phyloP scores from a whole-genome alignment of 2,329 filamentous ascomycete species.

The Apiospora hydei region DNA sequence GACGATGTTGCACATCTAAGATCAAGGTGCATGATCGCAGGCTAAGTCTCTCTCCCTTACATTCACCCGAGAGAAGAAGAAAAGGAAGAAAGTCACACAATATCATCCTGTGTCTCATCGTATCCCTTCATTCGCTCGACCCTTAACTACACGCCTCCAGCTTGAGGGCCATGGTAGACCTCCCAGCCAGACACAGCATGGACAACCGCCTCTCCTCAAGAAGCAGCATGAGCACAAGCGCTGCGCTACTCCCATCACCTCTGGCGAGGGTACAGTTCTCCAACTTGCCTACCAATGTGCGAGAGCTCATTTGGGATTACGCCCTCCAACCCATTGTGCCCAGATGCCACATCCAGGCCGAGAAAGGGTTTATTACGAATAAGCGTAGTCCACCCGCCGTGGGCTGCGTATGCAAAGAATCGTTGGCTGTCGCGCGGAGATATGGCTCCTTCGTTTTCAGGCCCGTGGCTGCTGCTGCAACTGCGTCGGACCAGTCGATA shows the following conservation, averaged over 20 bases:
- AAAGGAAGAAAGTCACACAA: background rate
- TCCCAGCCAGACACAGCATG: background rate
- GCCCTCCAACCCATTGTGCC: background rate
- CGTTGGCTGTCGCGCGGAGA: background rate
- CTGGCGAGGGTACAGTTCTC: background rate
- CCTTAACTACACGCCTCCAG: background rate
- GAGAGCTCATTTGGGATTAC: conserved; percentile 21
- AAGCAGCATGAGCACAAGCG: background rate
- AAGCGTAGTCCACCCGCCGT: background rate
- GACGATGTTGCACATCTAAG: background rate
- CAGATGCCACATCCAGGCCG: conserved; percentile 3
- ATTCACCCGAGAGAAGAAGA: background rate
- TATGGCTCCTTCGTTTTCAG: background rate
- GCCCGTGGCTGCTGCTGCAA: background rate
- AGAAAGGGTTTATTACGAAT: background rate
- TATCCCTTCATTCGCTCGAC: background rate
- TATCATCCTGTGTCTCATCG: background rate
- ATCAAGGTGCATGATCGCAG: conserved; percentile 3
- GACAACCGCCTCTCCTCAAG: conserved; percentile 3
- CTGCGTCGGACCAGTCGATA: background rate
- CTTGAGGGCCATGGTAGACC: background rate
- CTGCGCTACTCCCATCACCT: background rate
- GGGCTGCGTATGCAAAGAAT: conserved; percentile 12
- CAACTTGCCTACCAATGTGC: conserved; percentile 11
- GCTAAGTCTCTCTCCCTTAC: conserved; percentile 15